Conservation (phyloP, 371 early-diverging fungal genomes). For the Apophysomyces variabilis region DNA sequence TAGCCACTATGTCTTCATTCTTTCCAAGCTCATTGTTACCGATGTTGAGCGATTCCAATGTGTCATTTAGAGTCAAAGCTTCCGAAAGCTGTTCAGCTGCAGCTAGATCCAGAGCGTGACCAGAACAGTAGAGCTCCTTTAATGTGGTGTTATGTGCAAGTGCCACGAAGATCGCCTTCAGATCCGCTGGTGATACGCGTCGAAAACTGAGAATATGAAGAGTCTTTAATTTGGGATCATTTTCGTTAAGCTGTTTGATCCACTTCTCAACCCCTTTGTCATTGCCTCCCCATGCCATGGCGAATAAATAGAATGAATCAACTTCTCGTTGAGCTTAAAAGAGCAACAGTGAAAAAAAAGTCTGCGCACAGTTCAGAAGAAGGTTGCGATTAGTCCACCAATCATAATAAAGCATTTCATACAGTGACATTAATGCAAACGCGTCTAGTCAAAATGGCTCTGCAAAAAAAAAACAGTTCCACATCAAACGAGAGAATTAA, state of each 20-base stretch:
- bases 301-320: not conserved
- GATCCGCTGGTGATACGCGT: constrained; percentile 49
- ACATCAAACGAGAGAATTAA: too few relatives aligned
- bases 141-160: constrained; percentile 52
- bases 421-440: not conserved
- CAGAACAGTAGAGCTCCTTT: constrained; percentile 60
- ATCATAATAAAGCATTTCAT: not conserved
- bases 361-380: too few relatives aligned
- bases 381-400: too few relatives aligned
- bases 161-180: constrained; percentile 55
- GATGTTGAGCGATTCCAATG: constrained; percentile 52
- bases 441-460: too few relatives aligned
- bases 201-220: constrained; percentile 68
- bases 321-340: too few relatives aligned
- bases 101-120: constrained; percentile 50
- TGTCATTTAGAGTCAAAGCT: constrained; percentile 54
- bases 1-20: constrained; percentile 22
- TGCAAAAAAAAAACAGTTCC: too few relatives aligned
- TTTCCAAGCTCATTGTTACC: constrained; percentile 52
- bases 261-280: constrained; percentile 59
- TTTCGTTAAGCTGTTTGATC: constrained; percentile 58
- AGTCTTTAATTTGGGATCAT: constrained; percentile 55
- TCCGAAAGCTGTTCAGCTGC: constrained; percentile 46
- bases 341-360: not conserved
- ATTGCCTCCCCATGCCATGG: constrained; percentile 68